Percentiles rank a stretch among this genome's conserved stretches.
These are phyloP conservation scores for Nitzschia inconspicua DNA, from an alignment of 108 stramenopile genomes.

Conservation along the genomic window DNA sequence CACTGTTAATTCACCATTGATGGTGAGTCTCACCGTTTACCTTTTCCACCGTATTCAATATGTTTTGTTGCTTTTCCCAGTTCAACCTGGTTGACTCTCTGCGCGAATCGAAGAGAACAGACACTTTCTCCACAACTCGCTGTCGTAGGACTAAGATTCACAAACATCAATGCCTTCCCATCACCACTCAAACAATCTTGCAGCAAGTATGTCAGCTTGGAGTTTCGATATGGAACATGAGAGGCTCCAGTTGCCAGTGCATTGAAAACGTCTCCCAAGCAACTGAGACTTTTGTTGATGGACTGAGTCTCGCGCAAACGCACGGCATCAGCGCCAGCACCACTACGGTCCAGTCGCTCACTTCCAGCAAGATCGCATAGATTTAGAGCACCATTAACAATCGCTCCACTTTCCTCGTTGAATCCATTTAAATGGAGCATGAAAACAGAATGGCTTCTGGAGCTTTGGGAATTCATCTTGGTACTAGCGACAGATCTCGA, in stretches of 20 bases:
- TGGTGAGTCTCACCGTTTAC: constrained; percentile 20
- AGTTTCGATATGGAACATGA: constrained; percentile 95
- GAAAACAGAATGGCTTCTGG: constrained; percentile 97
- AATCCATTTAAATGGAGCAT: constrained; percentile 93
- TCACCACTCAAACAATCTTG: constrained; percentile 93
- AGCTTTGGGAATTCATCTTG: constrained; percentile 96
- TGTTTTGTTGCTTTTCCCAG: constrained; percentile 82
- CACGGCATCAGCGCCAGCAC: constrained; percentile 74
- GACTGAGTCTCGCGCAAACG: constrained; percentile 94
- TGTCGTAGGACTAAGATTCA: constrained; percentile 87
- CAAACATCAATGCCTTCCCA: constrained; percentile 96
- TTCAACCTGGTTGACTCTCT: constrained; percentile 74
- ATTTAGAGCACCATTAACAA: constrained; percentile 92
- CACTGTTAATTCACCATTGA: too few relatives aligned
- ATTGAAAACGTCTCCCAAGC: constrained; percentile 96
- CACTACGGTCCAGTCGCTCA: constrained; percentile 95
- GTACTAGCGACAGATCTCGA: constrained; percentile 95
- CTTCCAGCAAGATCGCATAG: constrained; percentile 98
- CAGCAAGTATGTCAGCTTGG: constrained; percentile 92
- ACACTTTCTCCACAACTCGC: constrained; percentile 85
- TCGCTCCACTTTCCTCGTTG: constrained; percentile 85
- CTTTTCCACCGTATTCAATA: constrained; percentile 50
- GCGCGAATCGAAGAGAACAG: constrained; percentile 92
- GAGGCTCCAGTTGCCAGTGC: constrained; percentile 83
- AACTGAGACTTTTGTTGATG: constrained; percentile 98